Percentiles rank a stretch among this genome's conserved stretches.
Conservation (phyloP, 2,329 filamentous ascomycete genomes). For the Juglanconis oblonga region DNA sequence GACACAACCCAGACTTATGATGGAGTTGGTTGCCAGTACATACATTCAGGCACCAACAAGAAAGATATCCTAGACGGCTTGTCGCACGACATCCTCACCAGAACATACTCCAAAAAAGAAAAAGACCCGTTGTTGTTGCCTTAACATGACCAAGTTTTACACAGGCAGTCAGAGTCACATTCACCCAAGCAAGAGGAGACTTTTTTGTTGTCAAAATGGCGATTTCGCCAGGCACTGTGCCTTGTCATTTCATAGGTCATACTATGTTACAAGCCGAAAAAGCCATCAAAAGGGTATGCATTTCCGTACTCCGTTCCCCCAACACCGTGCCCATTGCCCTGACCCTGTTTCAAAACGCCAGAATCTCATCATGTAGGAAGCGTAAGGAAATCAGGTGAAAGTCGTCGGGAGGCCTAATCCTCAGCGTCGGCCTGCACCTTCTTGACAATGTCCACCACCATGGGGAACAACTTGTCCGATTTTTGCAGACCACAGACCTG, state of each 20-base stretch:
- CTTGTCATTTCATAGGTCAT: background rate
- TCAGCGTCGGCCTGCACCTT: conserved; percentile 69
- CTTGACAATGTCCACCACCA: conserved; percentile 74
- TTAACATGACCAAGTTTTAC: no score
- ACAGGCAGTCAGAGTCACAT: no score
- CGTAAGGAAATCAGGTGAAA: background rate
- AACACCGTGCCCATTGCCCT: background rate
- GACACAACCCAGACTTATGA: no score
- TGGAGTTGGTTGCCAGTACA: no score
- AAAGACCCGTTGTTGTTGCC: no score
- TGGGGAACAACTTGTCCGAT: conserved; percentile 72
- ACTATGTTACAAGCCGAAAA: background rate
- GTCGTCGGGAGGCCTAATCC: conserved; percentile 20
- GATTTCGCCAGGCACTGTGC: background rate
- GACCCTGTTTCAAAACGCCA: background rate
- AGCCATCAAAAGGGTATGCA: conserved; percentile 17
- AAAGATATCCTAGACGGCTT: no score
- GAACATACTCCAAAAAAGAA: no score
- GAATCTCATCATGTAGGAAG: conserved; percentile 10
- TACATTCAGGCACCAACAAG: no score
- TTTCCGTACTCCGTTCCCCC: conserved; percentile 12
- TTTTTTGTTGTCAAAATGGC: conserved; percentile 3
- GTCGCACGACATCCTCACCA: no score
- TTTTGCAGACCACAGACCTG: conserved; percentile 80
- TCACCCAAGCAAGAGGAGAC: background rate